Conservation (phyloP, 208 protist species). For the Leptomonas pyrrhocoris region DNA sequence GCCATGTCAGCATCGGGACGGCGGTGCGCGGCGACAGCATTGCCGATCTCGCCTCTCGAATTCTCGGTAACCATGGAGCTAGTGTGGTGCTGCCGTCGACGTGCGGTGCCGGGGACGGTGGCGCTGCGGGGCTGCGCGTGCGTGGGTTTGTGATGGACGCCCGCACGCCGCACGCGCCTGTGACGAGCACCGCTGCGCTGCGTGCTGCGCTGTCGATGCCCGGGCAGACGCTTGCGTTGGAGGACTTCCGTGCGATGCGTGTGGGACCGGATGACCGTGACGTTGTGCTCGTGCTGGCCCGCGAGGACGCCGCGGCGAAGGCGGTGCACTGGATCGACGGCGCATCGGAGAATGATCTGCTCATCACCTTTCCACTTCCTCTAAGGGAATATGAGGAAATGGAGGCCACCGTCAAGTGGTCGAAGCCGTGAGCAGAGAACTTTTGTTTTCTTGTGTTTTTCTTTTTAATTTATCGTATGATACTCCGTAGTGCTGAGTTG, state of each 20-base stretch:
- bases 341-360: conserved; percentile 50
- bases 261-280: conserved; percentile 26
- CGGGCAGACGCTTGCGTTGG: conserved; percentile 61
- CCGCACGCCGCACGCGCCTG: conserved; percentile 21
- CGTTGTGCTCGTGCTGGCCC: conserved; percentile 38
- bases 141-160: conserved; percentile 42
- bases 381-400: conserved; percentile 47
- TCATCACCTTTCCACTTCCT: conserved; percentile 49
- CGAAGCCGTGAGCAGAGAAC: conserved; percentile 3
- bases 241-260: conserved; percentile 53
- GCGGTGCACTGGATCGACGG: conserved; percentile 51
- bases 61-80: background rate
- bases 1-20: no score
- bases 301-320: conserved; percentile 36
- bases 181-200: conserved; percentile 7
- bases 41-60: background rate
- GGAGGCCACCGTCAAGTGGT: conserved; percentile 35
- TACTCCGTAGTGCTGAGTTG: no score
- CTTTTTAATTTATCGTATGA: conserved; percentile 22
- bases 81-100: conserved; percentile 24
- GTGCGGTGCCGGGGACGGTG: conserved; percentile 16
- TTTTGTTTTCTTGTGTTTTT: background rate
- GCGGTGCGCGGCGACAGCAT: conserved; percentile 7
- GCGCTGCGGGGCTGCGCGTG: conserved; percentile 27
- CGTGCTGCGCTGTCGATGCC: conserved; percentile 36